Conservation (phyloP, 352 stramenopile genomes). For the Phytophthora kernoviae region DNA sequence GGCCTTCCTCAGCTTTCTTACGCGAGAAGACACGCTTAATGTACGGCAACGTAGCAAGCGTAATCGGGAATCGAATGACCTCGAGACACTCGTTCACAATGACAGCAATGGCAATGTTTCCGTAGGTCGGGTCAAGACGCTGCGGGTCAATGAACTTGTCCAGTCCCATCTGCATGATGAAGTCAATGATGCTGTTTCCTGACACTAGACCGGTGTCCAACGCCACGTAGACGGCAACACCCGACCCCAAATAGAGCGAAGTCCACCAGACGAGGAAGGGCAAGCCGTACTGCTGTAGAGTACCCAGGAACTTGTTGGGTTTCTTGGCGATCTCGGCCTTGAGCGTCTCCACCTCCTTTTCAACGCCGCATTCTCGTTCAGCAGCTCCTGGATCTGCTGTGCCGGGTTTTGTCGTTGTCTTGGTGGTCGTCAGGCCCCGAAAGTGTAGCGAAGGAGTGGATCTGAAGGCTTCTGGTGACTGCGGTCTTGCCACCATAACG, state of each 20-base stretch:
- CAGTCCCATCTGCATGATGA: conserved; percentile 81
- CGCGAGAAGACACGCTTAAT: conserved; percentile 74
- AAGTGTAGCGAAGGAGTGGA: conserved; percentile 59
- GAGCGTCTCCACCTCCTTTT: conserved; percentile 73
- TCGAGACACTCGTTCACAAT: conserved; percentile 89
- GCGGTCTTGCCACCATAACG: conserved; percentile 18
- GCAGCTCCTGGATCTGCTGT: conserved; percentile 74
- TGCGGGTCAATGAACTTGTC: conserved; percentile 79
- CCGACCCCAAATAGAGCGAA: conserved; percentile 71
- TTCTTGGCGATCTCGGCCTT: conserved; percentile 58
- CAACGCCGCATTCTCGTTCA: conserved; percentile 75
- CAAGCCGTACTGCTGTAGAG: conserved; percentile 85
- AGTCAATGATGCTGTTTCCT: conserved; percentile 81
- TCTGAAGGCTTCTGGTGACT: conserved; percentile 40
- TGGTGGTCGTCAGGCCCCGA: conserved; percentile 37
- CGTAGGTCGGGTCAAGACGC: conserved; percentile 82
- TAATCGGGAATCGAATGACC: conserved; percentile 86
- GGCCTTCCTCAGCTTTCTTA: conserved; percentile 39
- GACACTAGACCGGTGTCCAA: conserved; percentile 74
- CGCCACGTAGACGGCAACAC: conserved; percentile 78
- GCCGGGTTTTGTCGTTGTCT: conserved; percentile 34
- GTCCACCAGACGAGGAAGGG: conserved; percentile 88
- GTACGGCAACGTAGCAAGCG: conserved; percentile 79
- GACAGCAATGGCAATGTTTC: conserved; percentile 86
- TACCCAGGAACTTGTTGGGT: conserved; percentile 74